Percentiles rank a stretch among this genome's conserved stretches.
Conservation (phyloP, 768 basidiomycete species). For the Tulasnella sp. region DNA sequence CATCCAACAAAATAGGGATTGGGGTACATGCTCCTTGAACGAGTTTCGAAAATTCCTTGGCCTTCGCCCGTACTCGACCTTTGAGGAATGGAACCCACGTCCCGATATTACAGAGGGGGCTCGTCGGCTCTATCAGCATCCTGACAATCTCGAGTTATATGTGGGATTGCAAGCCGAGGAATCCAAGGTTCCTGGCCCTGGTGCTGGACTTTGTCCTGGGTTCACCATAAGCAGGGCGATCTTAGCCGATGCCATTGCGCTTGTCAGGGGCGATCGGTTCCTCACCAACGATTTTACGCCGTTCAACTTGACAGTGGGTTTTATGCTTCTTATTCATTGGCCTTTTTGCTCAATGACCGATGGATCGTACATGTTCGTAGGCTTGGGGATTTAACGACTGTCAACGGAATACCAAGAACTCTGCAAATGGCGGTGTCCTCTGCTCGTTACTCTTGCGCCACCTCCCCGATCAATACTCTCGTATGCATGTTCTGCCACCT, state of each 20-base stretch:
- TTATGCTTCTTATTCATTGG: too few species aligned
- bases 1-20: constrained; percentile 16
- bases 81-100: constrained; percentile 75
- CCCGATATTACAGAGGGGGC: constrained; percentile 37
- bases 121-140: constrained; percentile 46
- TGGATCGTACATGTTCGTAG: neutral
- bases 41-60: neutral
- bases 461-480: constrained; percentile 57
- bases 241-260: constrained; percentile 72
- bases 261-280: constrained; percentile 76
- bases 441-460: constrained; percentile 60
- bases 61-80: constrained; percentile 27
- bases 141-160: constrained; percentile 71
- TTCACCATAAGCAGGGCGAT: constrained; percentile 76
- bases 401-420: constrained; percentile 58
- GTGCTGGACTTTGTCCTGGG: constrained; percentile 78
- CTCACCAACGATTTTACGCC: constrained; percentile 68
- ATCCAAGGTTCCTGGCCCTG: constrained; percentile 60
- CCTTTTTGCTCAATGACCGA: neutral
- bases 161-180: constrained; percentile 73
- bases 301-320: constrained; percentile 5
- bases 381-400: constrained; percentile 51
- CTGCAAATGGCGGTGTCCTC: constrained; percentile 61
- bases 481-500: constrained; percentile 50
- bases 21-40: constrained; percentile 14